Conservation (phyloP, 805 yeast species). For the Groenewaldozyma tartarivorans region DNA sequence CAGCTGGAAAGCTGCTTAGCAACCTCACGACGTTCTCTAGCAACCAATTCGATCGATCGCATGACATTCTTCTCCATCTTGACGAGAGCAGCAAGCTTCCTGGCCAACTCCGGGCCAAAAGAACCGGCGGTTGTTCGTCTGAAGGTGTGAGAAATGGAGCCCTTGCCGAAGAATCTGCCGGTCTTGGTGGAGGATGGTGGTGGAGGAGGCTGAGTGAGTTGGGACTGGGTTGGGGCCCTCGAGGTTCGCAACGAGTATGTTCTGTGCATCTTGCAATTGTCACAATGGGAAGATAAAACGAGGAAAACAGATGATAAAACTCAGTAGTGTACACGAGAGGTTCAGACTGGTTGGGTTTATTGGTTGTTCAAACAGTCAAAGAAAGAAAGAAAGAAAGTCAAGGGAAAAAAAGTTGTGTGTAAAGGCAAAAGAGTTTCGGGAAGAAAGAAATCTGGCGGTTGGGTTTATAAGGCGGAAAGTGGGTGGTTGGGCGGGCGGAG, state of each 20-base stretch:
- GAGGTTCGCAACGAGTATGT: constrained; percentile 92
- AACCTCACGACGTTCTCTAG: constrained; percentile 89
- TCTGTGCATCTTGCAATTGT: constrained; percentile 71
- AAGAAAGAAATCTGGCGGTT: no score
- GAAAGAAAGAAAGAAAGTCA: background rate
- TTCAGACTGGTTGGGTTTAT: no score
- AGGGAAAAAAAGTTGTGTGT: background rate
- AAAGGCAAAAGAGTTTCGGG: no score
- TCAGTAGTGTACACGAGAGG: no score
- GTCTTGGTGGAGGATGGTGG: constrained; percentile 85
- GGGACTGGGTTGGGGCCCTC: constrained; percentile 97
- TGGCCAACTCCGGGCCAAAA: constrained; percentile 88
- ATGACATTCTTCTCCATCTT: constrained; percentile 94
- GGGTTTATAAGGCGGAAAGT: no score
- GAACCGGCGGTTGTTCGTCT: constrained; percentile 84
- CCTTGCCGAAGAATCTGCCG: constrained; percentile 82
- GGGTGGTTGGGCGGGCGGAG: background rate
- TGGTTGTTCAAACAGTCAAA: no score
- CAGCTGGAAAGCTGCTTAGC: constrained; percentile 95
- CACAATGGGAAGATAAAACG: background rate
- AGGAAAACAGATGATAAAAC: background rate
- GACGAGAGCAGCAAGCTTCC: constrained; percentile 83
- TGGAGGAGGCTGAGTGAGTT: constrained; percentile 88
- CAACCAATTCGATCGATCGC: constrained; percentile 87
- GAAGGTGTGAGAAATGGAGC: constrained; percentile 34